phyloP scores from a whole-genome alignment of 225 moss, liverwort and hornwort species.

The Ulota crispa region DNA sequence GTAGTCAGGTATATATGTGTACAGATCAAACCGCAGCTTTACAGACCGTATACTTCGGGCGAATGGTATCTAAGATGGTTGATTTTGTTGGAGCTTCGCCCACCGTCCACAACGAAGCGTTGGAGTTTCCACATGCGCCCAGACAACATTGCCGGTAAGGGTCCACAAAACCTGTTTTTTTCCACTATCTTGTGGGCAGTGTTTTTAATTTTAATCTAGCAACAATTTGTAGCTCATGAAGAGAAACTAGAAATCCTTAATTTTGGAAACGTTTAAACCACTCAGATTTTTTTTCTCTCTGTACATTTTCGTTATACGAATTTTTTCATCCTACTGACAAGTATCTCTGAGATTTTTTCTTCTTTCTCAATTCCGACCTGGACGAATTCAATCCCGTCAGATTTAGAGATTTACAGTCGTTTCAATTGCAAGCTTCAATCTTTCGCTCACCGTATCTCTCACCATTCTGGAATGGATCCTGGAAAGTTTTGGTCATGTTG shows the following conservation, averaged over 20 bases:
- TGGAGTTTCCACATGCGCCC: constrained; percentile 39
- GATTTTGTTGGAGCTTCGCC: constrained; percentile 45
- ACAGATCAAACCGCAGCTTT: constrained; percentile 40
- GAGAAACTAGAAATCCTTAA: background rate
- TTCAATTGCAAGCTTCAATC: background rate
- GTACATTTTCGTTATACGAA: background rate
- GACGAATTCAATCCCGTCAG: background rate
- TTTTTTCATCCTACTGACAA: background rate
- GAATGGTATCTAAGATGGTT: constrained; percentile 54
- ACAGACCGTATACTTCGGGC: constrained; percentile 53
- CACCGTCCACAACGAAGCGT: constrained; percentile 43
- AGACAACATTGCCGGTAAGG: constrained; percentile 44
- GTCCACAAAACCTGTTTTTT: constrained; percentile 44
- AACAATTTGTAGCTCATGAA: background rate
- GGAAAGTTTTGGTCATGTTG: constrained; percentile 58
- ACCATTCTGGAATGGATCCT: constrained; percentile 45
- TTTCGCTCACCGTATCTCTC: constrained; percentile 39
- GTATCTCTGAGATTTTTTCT: background rate
- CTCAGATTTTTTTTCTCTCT: background rate
- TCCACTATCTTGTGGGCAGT: background rate
- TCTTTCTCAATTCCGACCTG: background rate
- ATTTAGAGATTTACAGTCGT: background rate
- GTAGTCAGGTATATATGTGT: constrained; percentile 40
- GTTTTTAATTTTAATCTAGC: background rate
- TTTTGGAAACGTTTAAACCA: background rate